Evolutionary conservation across 306 rosid genomes (phyloP), one percentile per base, ranked within the genome.

Genomic region (Psophocarpus tetragonolobus): DNA sequence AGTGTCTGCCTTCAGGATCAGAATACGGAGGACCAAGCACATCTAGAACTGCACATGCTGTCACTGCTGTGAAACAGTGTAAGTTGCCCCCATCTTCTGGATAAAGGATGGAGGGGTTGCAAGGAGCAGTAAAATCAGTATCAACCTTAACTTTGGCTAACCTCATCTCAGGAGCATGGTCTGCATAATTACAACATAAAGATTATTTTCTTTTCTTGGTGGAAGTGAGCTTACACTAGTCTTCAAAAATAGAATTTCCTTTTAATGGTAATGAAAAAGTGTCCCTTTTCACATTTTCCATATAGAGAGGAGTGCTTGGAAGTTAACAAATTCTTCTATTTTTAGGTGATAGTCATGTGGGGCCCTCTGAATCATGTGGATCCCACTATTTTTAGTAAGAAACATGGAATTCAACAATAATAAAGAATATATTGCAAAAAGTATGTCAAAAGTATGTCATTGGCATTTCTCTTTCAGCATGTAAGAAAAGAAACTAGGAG

Each of bases 11-110:
- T 6, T 89, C 91, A 1, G 83, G 73, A 81, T 92, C 96, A 3
- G 87, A 85, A 84, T 95, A 95, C 0, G 99, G 99, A 4, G 99
- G 99, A 38, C 99, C 99, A n/a, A 92, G 96, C 73, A 95, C 99
- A 64, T 95, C 99, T 0, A 95, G 86, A 80, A 95, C 86, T 1
- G 97, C 98, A 30, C 99, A 95, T 0, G 98, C 94, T 4, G 97
- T 92, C 87, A 95, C 90, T 3, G 97, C 99, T 3, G 94, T 95
- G 94, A 95, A 92, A 85, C 93, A 82, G 71, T 95, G 99, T 91
- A 95, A 50, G 88, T 95, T 95, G 39, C 99, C 99, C 12, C 99
- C 99, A 45, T 92, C 97, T 1, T 91, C 86, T 0, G 99, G 99
- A 69, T 88, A 95, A 12, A 95, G 92, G 79, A 95, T 91, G 29